Base-by-base conservation (phyloP, 148 eudicot species). In the Spergularia bocconei region DNA sequence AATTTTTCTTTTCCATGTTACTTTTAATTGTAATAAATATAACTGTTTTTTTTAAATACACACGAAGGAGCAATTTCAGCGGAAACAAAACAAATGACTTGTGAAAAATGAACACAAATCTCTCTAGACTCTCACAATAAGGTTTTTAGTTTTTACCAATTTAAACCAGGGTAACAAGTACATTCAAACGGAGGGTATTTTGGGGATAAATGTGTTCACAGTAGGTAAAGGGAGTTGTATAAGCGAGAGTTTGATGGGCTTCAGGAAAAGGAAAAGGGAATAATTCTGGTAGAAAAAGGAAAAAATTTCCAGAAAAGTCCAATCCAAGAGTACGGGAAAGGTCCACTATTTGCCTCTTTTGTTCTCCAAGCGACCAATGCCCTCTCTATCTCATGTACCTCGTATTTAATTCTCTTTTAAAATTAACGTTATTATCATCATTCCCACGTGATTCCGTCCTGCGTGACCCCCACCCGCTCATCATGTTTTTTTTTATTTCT, bases 271-370 rank as follows among this genome's bases (percentile, higher is more conserved):
- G 79, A 82, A 82, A 84, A 73, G 16, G 70, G 84, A 82, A 82
- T 78, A 86, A 86, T 76, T 21, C 81, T 75, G n/a, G n/a, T 69
- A 85, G 50, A 75, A 82, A 83, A 78, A 69, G 58, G 84, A 80
- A 84, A 86, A 41, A 52, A 33, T 86, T 90, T 70, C 90, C 85
- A 79, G 80, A 82, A 82, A 84, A 79, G 91, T 85, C 82, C 82
- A 86, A 88, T 86, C 90, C 89, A 88, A 86, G 76, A 85, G 91
- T 85, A 88, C 91, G 84, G 87, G 86, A 85, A 72, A 59, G 81
- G 84, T 61, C 86, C 84, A 77, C 88, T 67, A 71, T 74, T 90
- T 81, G 75, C 83, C 83, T 78, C 82, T 89, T 84, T 84, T 81
- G 82, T 85, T 79, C 73, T 75, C 81, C 75, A 60, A 75, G 67